Evolutionary conservation across 768 basidiomycete species (phyloP), one percentile per base, ranked within the genome.

Genomic region (Auriculariales sp.): DNA sequence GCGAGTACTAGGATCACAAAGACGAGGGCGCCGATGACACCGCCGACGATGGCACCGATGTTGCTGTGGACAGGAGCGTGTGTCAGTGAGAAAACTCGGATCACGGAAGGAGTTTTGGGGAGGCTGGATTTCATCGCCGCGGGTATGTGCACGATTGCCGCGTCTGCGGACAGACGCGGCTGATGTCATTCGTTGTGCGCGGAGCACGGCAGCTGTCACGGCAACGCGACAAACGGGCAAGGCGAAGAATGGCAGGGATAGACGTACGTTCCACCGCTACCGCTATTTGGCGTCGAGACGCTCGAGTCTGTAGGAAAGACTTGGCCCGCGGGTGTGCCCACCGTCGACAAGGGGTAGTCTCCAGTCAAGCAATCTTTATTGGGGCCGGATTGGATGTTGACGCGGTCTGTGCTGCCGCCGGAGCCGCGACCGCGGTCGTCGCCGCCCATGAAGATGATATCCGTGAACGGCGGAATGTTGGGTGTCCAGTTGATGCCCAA

Each of bases 311-410:
- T 44, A 11, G 53, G 47, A 25, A 44, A 28, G 19, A 55, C 36
- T 4, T 34, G 84, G 31, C 86, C 86, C 19, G 86, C 86, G 4
- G 86, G 83, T 49, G 66, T 68, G 2, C 83, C 85, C 9, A 82
- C 72, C 2, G 86, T 90, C 3, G 86, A 86, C 47, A 81, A 84
- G 0, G 86, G 86, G 47, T 83, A 86, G 12, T 54, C 62, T 36
- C 63, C 59, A 35, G 68, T 74, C 44, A 88, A 59, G 57, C 86
- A 90, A 2, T 66, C 71, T 39, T 59, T 66, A 52, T 74, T 66
- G 55, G 71, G 73, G 52, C 68, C 60, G 12, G 67, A 60, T 1
- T 79, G 77, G 24, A 69, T 66, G 52, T 70, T 65, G 30, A 87
- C 74, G n/a, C 71, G 74, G 53, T 72, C 74, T 1, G 69, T 58